These are phyloP conservation scores for Hanseniaspora nectarophila DNA, from an alignment of 805 yeast genomes.

Conservation along the genomic window DNA sequence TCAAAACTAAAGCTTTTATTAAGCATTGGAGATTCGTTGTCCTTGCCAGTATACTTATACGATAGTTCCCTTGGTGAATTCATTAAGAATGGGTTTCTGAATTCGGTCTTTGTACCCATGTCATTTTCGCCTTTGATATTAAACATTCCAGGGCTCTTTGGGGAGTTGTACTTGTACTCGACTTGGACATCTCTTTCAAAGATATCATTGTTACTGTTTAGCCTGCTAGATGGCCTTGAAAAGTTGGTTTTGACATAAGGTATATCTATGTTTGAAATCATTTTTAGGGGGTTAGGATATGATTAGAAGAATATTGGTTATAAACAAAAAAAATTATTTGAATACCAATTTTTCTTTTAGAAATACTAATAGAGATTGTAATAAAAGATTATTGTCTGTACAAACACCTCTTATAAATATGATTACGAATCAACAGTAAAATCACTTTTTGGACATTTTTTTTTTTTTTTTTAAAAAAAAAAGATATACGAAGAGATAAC, in stretches of 20 bases:
- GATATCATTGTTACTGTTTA: slow-evolving; percentile 8
- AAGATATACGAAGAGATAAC: too few relatives aligned
- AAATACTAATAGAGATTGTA: too few relatives aligned
- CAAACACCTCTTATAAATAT: too few relatives aligned
- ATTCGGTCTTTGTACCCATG: not conserved
- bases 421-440: too few relatives aligned
- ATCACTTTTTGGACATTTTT: too few relatives aligned
- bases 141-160: not conserved
- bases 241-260: not conserved
- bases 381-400: too few relatives aligned
- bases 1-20: not conserved
- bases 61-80: not conserved
- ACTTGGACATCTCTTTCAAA: slow-evolving; percentile 14
- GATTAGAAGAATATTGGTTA: too few relatives aligned
- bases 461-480: too few relatives aligned
- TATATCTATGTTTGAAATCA: not conserved
- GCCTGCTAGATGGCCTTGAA: not conserved
- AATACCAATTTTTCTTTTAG: too few relatives aligned
- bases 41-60: too few relatives aligned
- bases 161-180: not conserved
- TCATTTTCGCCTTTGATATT: not conserved
- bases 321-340: too few relatives aligned
- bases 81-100: not conserved
- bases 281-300: not conserved
- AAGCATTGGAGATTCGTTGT: not conserved